Percentiles rank a stretch among this genome's conserved stretches.
Conservation (phyloP, 1,139 yeast genomes). For the Diutina ranongensis region DNA sequence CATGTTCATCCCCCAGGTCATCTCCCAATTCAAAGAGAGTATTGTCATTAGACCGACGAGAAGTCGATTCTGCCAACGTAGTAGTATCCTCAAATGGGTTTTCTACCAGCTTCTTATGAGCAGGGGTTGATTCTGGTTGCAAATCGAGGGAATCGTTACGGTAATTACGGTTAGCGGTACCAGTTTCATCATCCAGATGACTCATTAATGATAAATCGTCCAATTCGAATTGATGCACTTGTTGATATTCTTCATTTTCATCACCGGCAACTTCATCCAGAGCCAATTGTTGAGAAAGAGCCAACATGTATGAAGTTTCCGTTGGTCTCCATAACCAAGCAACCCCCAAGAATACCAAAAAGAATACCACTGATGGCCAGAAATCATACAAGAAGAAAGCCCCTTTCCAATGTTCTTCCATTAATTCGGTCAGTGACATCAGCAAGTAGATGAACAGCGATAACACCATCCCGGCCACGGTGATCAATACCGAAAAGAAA, state of each 20-base stretch:
- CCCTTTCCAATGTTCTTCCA: conserved; percentile 87
- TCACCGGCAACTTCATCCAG: conserved; percentile 42
- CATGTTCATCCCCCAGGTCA: background rate
- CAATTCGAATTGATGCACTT: conserved; percentile 53
- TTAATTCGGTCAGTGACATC: conserved; percentile 62
- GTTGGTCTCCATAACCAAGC: conserved; percentile 98
- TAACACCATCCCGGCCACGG: conserved; percentile 48
- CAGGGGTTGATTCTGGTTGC: background rate
- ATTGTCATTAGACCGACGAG: conserved; percentile 3
- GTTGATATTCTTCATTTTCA: conserved; percentile 20
- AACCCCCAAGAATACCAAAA: conserved; percentile 69
- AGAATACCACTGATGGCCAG: conserved; percentile 90
- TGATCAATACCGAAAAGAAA: conserved; percentile 46
- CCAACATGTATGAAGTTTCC: conserved; percentile 86
- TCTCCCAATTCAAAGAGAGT: conserved; percentile 5
- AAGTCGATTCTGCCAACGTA: background rate
- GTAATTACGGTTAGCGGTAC: background rate
- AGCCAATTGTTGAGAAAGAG: conserved; percentile 87
- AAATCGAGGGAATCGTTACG: conserved; percentile 1
- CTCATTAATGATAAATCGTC: conserved; percentile 60
- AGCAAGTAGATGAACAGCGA: conserved; percentile 64
- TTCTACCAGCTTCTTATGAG: conserved; percentile 4
- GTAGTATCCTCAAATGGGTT: background rate
- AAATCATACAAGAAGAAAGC: conserved; percentile 84
- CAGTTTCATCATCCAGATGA: conserved; percentile 31